Evolutionary conservation across 2,329 filamentous ascomycete genomes (phyloP).

Genomic region (Aspergillus sp.): DNA sequence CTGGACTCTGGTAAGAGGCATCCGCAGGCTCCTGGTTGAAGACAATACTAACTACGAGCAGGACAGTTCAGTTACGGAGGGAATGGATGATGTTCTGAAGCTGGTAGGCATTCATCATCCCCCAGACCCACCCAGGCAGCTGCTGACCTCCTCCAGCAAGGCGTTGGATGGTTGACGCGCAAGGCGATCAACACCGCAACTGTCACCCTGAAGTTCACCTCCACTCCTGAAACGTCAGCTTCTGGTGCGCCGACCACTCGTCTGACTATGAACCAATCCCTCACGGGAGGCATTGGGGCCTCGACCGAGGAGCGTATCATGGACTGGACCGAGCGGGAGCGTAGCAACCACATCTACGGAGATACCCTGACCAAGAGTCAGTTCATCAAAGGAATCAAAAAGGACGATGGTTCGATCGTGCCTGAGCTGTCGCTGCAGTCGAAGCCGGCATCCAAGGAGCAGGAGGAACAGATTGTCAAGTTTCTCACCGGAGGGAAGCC

Average conservation of each 20-base stretch:
- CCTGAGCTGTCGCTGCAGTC: slow-evolving; percentile 4
- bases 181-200: slow-evolving; percentile 9
- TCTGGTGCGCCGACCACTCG: background rate
- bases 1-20: slow-evolving; percentile 3
- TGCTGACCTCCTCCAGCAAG: slow-evolving; percentile 3
- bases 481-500: slow-evolving; percentile 3
- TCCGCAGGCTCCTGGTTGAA: too few relatives aligned
- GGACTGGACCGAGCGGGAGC: slow-evolving; percentile 10
- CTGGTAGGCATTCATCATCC: background rate
- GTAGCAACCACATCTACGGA: slow-evolving; percentile 10
- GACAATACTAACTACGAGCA: background rate
- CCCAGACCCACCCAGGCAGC: background rate
- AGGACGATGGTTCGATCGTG: slow-evolving; percentile 1
- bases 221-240: background rate
- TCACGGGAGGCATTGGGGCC: slow-evolving; percentile 8
- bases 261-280: slow-evolving; percentile 7
- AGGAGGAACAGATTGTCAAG: background rate
- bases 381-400: slow-evolving; percentile 3
- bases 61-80: background rate
- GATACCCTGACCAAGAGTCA: slow-evolving; percentile 4
- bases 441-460: background rate
- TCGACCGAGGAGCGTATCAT: slow-evolving; percentile 10
- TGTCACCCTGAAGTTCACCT: slow-evolving; percentile 6
- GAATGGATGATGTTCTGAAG: background rate
- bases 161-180: slow-evolving; percentile 10